These are phyloP conservation scores for Mycosarcoma mackinlayi DNA, from an alignment of 1,284 basidiomycete genomes.

Conservation along the genomic window DNA sequence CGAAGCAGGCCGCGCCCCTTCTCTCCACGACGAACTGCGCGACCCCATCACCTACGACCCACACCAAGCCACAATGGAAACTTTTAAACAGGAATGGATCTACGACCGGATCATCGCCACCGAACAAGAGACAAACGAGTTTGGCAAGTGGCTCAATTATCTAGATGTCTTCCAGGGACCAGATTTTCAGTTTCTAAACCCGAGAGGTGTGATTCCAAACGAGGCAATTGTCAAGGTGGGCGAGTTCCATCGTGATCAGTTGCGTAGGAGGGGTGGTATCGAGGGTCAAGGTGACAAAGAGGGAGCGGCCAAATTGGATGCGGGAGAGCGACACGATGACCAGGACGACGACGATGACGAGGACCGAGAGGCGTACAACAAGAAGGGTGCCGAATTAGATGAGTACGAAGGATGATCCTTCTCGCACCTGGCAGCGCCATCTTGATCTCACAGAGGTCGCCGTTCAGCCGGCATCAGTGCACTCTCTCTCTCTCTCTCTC, in stretches of 20 bases:
- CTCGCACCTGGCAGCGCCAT: not conserved
- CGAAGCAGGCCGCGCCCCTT: constrained; percentile 2
- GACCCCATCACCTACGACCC: constrained; percentile 44
- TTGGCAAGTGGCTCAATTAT: constrained; percentile 69
- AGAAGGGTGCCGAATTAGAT: constrained; percentile 75
- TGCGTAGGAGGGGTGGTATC: constrained; percentile 71
- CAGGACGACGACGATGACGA: constrained; percentile 65
- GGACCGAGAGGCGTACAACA: constrained; percentile 71
- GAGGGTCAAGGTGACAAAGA: constrained; percentile 52
- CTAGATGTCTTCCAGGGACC: constrained; percentile 57
- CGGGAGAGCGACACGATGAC: too few relatives aligned
- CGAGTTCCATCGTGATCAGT: constrained; percentile 76
- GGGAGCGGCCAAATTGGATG: constrained; percentile 56
- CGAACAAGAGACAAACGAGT: constrained; percentile 80
- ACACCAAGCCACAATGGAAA: constrained; percentile 47
- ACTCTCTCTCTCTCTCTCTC: too few relatives aligned
- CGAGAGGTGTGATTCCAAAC: constrained; percentile 68
- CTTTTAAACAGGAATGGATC: constrained; percentile 64
- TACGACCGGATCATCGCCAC: constrained; percentile 71
- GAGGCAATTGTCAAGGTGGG: constrained; percentile 70
- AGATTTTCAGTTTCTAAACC: constrained; percentile 68
- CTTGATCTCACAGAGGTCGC: too few relatives aligned
- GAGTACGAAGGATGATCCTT: constrained; percentile 55
- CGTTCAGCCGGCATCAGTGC: too few relatives aligned
- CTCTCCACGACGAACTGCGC: constrained; percentile 39